A percentile compares a stretch with the other conserved stretches of the same genome.
Conservation (phyloP, 345 rosid species). For the Eucalyptus erythrocorys region DNA sequence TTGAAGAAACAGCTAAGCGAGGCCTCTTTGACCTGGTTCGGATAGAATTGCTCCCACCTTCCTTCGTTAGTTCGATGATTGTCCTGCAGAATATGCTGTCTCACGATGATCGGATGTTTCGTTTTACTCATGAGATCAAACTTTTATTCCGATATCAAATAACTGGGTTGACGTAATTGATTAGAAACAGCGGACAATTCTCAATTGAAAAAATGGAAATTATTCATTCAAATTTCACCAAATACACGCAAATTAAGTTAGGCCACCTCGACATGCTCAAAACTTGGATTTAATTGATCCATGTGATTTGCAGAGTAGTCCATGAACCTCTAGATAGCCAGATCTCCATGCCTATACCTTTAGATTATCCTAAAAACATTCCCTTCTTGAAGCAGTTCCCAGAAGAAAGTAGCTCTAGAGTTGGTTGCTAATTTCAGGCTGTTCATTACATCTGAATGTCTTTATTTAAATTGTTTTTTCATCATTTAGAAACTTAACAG, state of each 20-base stretch:
- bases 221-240: background rate
- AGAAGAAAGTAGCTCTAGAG: background rate
- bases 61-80: background rate
- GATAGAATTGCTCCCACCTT: background rate
- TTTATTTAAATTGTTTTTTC: background rate
- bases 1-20: constrained; percentile 63
- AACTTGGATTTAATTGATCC: background rate
- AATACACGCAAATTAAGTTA: background rate
- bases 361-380: background rate
- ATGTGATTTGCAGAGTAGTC: background rate
- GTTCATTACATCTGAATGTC: background rate
- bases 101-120: background rate
- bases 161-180: background rate
- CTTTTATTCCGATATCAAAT: background rate
- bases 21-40: constrained; percentile 59
- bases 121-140: background rate
- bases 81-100: background rate
- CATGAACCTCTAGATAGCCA: background rate
- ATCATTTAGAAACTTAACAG: constrained; percentile 43
- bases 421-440: background rate
- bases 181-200: background rate
- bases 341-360: background rate
- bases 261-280: background rate
- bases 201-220: background rate
- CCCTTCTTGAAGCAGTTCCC: background rate